These are phyloP conservation scores for Hypoxylon sp. DNA, from an alignment of 2,329 filamentous ascomycete species.

Conservation along the genomic window DNA sequence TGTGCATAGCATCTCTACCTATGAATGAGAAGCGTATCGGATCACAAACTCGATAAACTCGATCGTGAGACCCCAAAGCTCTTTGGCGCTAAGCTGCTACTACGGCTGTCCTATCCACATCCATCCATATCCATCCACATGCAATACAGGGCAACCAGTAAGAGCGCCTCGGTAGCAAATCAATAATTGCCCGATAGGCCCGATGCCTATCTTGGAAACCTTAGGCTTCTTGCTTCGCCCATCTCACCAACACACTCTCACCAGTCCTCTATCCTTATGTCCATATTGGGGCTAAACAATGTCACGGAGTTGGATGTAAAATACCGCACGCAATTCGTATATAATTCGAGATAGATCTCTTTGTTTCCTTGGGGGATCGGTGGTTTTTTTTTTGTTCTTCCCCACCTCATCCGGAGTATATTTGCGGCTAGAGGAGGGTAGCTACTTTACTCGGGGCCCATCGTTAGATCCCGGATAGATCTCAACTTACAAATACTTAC, in stretches of 20 bases:
- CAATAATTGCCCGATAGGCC: conserved; percentile 33
- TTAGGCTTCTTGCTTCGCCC: conserved; percentile 6
- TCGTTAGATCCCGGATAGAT: background rate
- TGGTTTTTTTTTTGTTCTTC: background rate
- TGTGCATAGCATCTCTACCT: background rate
- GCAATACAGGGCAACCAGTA: conserved; percentile 23
- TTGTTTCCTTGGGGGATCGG: background rate
- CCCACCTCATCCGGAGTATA: background rate
- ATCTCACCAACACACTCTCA: conserved; percentile 6
- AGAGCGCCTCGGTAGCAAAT: conserved; percentile 35
- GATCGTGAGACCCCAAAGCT: conserved; percentile 3
- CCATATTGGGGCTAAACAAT: background rate
- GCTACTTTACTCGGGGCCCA: background rate
- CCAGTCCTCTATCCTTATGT: background rate
- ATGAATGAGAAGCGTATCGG: background rate
- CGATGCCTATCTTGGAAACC: conserved; percentile 1
- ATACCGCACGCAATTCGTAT: background rate
- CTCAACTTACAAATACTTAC: background rate
- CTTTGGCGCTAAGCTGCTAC: background rate
- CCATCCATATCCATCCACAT: too few relatives aligned
- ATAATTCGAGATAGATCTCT: conserved; percentile 6
- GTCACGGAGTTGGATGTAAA: background rate
- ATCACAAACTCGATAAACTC: conserved; percentile 4
- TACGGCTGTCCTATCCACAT: background rate
- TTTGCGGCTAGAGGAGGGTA: background rate